These are phyloP conservation scores for Cymbopogon flexuosus DNA, from an alignment of 202 grass and related monocot species.

Conservation along the genomic window DNA sequence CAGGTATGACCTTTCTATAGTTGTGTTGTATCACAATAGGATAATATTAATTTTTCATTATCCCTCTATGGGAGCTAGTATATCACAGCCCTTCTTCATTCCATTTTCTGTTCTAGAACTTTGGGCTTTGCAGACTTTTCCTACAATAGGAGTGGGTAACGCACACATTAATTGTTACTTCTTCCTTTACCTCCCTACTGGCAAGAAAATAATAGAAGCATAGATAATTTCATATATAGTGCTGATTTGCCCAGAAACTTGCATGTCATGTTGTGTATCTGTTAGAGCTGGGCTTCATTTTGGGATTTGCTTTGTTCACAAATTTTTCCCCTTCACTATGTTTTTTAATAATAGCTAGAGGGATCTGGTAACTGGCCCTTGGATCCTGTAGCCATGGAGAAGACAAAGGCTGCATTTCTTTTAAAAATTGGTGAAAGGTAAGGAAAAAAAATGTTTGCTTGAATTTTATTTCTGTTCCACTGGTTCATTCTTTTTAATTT, in stretches of 20 bases:
- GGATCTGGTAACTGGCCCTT: constrained; percentile 94
- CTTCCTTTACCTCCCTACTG: not conserved
- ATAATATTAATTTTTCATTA: not conserved
- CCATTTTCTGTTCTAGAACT: not conserved
- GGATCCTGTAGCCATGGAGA: constrained; percentile 77
- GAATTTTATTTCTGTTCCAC: not conserved
- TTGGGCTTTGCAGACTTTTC: not conserved
- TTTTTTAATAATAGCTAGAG: constrained; percentile 56
- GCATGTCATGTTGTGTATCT: constrained; percentile 30
- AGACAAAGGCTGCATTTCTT: constrained; percentile 85
- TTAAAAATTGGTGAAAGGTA: constrained; percentile 97
- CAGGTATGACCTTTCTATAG: constrained; percentile 49
- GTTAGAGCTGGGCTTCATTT: constrained; percentile 19
- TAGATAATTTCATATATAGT: constrained; percentile 19
- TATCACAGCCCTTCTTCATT: not conserved
- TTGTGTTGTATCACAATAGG: not conserved
- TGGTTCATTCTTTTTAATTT: constrained; percentile 28
- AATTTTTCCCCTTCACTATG: constrained; percentile 27
- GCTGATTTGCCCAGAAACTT: constrained; percentile 10
- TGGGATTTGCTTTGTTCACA: constrained; percentile 8
- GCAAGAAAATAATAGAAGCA: not conserved
- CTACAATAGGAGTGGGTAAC: not conserved
- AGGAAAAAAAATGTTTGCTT: not conserved
- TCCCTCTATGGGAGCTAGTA: not conserved
- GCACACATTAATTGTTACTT: not conserved